Evolutionary conservation across 2,329 filamentous ascomycete species (phyloP).

Genomic region (Pseudocercospora crystallina): DNA sequence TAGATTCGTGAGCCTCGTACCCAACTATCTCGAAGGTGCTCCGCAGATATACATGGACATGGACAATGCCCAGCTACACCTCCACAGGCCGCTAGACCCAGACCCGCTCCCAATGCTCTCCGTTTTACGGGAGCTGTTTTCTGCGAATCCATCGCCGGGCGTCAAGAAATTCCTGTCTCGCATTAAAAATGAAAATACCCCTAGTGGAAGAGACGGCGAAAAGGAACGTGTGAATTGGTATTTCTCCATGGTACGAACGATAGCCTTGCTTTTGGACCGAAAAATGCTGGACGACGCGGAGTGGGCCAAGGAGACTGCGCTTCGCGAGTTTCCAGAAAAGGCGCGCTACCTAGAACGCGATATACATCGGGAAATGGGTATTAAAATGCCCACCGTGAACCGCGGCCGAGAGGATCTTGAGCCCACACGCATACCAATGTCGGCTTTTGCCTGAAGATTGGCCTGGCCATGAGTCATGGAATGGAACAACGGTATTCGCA

Average conservation of each 20-base stretch:
- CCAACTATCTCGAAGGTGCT: neutral
- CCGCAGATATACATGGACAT: neutral
- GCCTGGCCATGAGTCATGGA: neutral
- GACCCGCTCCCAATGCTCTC: neutral
- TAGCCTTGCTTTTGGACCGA: neutral
- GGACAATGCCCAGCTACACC: neutral
- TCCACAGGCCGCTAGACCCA: conserved; percentile 5
- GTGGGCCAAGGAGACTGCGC: conserved; percentile 1
- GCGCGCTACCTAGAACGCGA: neutral
- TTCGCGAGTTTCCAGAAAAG: neutral
- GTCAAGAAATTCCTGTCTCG: no score
- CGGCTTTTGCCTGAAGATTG: conserved; percentile 1
- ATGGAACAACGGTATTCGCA: neutral
- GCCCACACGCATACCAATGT: neutral
- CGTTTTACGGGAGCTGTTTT: neutral
- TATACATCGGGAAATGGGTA: neutral
- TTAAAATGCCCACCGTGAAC: neutral
- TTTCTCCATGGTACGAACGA: no score
- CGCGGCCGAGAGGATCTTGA: neutral
- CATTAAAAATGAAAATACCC: no score
- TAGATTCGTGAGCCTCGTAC: conserved; percentile 2
- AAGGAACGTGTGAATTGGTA: no score
- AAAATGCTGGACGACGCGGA: neutral
- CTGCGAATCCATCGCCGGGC: neutral
- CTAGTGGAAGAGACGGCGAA: no score